These are phyloP conservation scores for Pythium aphanidermatum DNA, from an alignment of 352 stramenopile species.

Conservation along the genomic window DNA sequence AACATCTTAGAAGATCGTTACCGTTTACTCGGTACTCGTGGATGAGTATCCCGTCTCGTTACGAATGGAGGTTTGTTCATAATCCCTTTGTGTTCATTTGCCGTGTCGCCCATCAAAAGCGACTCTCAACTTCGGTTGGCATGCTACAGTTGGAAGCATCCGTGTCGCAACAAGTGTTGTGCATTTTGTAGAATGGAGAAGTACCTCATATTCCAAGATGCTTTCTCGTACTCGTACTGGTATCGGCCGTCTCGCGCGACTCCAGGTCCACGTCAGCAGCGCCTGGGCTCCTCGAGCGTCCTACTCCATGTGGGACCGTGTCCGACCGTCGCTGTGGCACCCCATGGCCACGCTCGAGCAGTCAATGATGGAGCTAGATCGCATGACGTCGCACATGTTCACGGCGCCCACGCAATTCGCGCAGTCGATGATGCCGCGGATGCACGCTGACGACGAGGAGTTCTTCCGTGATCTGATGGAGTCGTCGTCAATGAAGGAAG, in stretches of 20 bases:
- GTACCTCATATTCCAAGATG: too few relatives aligned
- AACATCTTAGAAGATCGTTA: constrained; percentile 9
- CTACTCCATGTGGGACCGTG: constrained; percentile 36
- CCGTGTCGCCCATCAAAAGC: too few relatives aligned
- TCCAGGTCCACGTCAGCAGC: constrained; percentile 16
- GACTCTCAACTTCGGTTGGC: too few relatives aligned
- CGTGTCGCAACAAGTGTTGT: too few relatives aligned
- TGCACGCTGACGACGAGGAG: constrained; percentile 32
- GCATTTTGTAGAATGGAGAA: too few relatives aligned
- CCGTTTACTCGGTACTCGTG: background rate
- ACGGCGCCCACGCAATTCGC: constrained; percentile 24
- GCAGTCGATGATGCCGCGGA: constrained; percentile 4
- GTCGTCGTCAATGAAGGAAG: constrained; percentile 16
- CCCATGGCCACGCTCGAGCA: constrained; percentile 51
- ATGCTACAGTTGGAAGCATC: too few relatives aligned
- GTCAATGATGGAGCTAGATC: constrained; percentile 58
- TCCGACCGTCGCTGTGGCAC: constrained; percentile 42
- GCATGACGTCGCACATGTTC: constrained; percentile 26
- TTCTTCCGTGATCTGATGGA: constrained; percentile 49
- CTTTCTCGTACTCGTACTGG: background rate
- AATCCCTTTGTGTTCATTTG: too few relatives aligned
- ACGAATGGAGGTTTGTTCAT: too few relatives aligned
- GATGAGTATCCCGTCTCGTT: background rate
- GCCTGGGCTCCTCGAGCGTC: background rate
- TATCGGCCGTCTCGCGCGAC: background rate